These are phyloP conservation scores for Rhizoctonia solani DNA, from an alignment of 1,284 basidiomycete species.

Conservation along the genomic window DNA sequence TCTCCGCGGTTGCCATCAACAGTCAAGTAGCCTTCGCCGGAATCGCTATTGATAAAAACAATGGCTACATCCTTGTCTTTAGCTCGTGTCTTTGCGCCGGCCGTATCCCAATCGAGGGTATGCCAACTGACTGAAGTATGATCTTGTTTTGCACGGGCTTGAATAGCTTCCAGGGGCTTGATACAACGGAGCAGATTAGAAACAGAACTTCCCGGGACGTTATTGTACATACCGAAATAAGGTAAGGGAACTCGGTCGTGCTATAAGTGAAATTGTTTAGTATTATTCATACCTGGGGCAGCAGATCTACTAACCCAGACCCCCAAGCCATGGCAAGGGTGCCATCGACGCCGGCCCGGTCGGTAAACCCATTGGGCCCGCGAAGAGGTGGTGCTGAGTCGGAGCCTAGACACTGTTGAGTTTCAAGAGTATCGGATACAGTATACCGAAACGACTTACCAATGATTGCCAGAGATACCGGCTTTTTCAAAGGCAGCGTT, in stretches of 20 bases:
- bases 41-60: constrained; percentile 74
- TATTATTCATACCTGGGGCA: not conserved
- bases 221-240: constrained; percentile 43
- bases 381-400: constrained; percentile 70
- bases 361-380: constrained; percentile 75
- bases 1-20: constrained; percentile 79
- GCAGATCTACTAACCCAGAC: constrained; percentile 51
- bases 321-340: constrained; percentile 88
- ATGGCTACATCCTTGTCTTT: constrained; percentile 62
- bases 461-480: constrained; percentile 36
- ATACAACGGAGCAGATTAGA: not conserved
- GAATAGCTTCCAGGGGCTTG: constrained; percentile 74
- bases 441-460: not conserved
- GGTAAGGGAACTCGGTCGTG: constrained; percentile 51
- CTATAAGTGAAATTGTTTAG: not conserved
- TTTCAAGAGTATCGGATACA: not conserved
- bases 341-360: constrained; percentile 67
- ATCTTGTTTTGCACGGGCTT: constrained; percentile 55
- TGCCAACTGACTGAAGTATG: constrained; percentile 54
- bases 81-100: constrained; percentile 49
- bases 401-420: constrained; percentile 49
- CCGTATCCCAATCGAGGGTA: constrained; percentile 29
- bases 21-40: constrained; percentile 76
- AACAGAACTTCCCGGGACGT: not conserved
- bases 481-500: constrained; percentile 62